phyloP scores from a whole-genome alignment of 495 filamentous ascomycete species.

The Xylona heveae region DNA sequence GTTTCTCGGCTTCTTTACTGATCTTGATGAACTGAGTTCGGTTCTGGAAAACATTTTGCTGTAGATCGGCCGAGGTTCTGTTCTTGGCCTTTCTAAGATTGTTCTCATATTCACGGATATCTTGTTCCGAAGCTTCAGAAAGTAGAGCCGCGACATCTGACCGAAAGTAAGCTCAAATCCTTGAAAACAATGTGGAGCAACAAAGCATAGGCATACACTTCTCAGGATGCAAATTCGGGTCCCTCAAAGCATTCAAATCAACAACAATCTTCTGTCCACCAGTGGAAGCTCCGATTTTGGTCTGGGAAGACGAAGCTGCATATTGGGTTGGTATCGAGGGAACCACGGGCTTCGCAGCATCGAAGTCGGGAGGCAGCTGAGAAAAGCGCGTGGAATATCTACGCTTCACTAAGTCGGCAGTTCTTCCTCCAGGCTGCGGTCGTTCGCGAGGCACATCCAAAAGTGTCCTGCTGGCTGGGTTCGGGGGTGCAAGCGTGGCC shows the following conservation, averaged over 20 bases:
- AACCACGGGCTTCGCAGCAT: constrained; percentile 40
- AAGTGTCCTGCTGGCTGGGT: constrained; percentile 1
- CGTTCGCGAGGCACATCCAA: constrained; percentile 11
- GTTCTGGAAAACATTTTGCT: constrained; percentile 95
- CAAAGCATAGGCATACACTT: constrained; percentile 13
- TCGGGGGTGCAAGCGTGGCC: background rate
- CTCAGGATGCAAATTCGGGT: constrained; percentile 57
- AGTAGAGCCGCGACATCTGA: constrained; percentile 59
- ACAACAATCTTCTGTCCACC: constrained; percentile 27
- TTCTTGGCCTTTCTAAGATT: constrained; percentile 59
- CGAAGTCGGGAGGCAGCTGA: constrained; percentile 43
- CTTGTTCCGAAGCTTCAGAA: constrained; percentile 80
- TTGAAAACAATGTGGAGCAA: background rate
- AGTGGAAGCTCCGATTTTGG: constrained; percentile 21
- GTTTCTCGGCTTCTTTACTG: constrained; percentile 93
- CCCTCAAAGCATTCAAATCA: constrained; percentile 53
- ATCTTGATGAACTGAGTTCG: constrained; percentile 98
- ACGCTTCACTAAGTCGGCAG: constrained; percentile 82
- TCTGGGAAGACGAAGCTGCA: constrained; percentile 10
- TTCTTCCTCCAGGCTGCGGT: constrained; percentile 23
- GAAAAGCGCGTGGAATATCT: constrained; percentile 86
- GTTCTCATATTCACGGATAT: constrained; percentile 66
- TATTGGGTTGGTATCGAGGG: constrained; percentile 36
- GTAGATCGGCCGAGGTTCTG: constrained; percentile 69
- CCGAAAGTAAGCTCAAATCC: background rate